Base-by-base conservation (phyloP, 352 stramenopile genomes). In the Globisporangium cystogenes region DNA sequence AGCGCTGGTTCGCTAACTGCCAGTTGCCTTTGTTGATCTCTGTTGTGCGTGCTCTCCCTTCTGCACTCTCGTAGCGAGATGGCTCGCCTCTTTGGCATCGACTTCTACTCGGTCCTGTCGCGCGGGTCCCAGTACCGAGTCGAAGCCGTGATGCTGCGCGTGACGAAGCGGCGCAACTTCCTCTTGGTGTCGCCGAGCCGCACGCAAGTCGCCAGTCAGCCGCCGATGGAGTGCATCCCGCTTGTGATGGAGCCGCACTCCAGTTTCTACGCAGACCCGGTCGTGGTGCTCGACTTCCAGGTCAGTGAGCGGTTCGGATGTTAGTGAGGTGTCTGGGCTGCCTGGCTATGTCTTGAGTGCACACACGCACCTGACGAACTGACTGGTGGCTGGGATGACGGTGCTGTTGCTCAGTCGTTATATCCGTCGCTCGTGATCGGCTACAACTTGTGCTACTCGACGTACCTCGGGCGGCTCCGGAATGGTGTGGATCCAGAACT, bases 371-470 rank as follows among this genome's bases (percentile, higher is more conserved):
- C 8, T n/a, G n/a, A 26, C 21, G 3, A 5, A 21, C n/a, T 20
- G 36, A 18, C 10, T 43, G 37, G 16, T 8, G 18, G 23, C 23
- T 26, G n/a, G 5, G 21, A 14, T 43, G 37, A 8, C 8, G 10
- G n/a, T 26, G 39, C 15, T 21, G 40, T 45, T n/a, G 3, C 36
- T 26, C 27, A 96, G 82, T 98, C 96, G n/a, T 78, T 99, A 21
- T 99, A 99, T 73, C 98, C 98, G 15, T 99, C 96, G 2, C 93
- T 99, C 37, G 89, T 99, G 8, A 99, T 99, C 62, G 97, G 89
- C 21, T 99, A 99, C 68, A 99, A 99, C 72, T 67, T 99, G 6
- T 99, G 97, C 70, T 99, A 98, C 69, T 98, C 94, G 31, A 99
- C 90, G 18, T 84, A 96, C 43, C 70, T 98, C 33, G 96, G 97